Evolutionary conservation across 2,329 filamentous ascomycete genomes (phyloP), one percentile per base, ranked within the genome.

Genomic region (Stemphylium vesicarium): DNA sequence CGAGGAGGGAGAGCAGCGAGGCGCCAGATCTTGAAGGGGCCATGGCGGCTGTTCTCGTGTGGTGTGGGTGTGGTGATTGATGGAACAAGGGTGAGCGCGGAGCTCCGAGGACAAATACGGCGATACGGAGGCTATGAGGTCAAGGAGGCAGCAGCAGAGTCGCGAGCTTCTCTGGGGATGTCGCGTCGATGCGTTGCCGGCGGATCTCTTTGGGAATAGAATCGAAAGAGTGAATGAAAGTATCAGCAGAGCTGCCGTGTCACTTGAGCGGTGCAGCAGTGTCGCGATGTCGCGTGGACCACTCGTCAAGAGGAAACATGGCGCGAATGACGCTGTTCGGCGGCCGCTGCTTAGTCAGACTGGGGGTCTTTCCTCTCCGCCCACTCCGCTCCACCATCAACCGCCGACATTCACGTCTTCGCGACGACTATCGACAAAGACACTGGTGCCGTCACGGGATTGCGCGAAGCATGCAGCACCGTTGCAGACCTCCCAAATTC

Each of bases 41-140:
- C 72, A 75, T 75, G 53, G 44, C 62, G 56, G 35, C 41, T 53
- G 56, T 59, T 53, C 50, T 50, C 55, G 56, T 55, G 52, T 56
- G 57, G 61, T 53, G 51, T 50, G 49, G 18, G 39, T 18, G 53
- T 35, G 39, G 44, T 53, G 44, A 18, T 38, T 8, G 54, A 50
- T 56, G 53, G 49, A 45, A 3, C 16, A 24, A 32, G 37, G 47
- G 42, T 45, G 47, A 38, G 42, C 20, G 40, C 24, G 20, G 40
- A 52, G 41, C 43, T 52, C 16, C 15, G 39, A 36, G 37, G 51
- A 39, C 36, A 29, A 33, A 51, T 43, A 40, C 60, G 33, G 51
- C 50, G 43, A 36, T 37, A 36, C 42, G 35, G 58, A 36, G 53
- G 46, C 33, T 40, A 44, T 39, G 48, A 24, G 33, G 22, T 38